These are phyloP conservation scores for Inonotus hispidus DNA, from an alignment of 1,284 basidiomycete genomes.

Conservation along the genomic window DNA sequence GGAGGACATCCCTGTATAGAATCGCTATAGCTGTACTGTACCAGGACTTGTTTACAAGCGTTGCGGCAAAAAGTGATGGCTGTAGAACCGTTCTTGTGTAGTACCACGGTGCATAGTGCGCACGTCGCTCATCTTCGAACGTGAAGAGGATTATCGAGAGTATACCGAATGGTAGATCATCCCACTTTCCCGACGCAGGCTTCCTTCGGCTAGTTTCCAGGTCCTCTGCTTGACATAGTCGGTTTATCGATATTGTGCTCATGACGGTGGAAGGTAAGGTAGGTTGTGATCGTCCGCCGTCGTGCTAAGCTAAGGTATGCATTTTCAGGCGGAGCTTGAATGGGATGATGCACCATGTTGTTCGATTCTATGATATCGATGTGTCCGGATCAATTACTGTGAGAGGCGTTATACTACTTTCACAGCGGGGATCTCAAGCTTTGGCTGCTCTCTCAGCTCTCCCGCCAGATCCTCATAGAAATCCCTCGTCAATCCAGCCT, in stretches of 20 bases:
- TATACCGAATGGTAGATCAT: background rate
- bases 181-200: background rate
- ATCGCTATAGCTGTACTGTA: background rate
- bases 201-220: background rate
- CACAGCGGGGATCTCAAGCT: background rate
- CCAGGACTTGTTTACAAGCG: background rate
- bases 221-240: background rate
- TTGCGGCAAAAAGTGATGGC: background rate
- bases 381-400: background rate
- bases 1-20: background rate
- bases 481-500: conserved; percentile 65
- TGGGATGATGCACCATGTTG: background rate
- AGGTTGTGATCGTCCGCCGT: too few relatives aligned
- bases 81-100: background rate
- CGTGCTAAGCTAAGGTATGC: too few relatives aligned
- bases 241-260: too few relatives aligned
- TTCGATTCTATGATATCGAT: background rate
- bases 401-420: background rate
- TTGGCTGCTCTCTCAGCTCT: conserved; percentile 29
- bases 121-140: background rate
- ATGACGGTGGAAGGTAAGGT: too few relatives aligned
- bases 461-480: conserved; percentile 73
- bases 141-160: background rate
- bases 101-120: background rate
- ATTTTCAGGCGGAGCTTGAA: background rate